Evolutionary conservation across 2,329 filamentous ascomycete species (phyloP).

Genomic region (Fusarium sacchari): DNA sequence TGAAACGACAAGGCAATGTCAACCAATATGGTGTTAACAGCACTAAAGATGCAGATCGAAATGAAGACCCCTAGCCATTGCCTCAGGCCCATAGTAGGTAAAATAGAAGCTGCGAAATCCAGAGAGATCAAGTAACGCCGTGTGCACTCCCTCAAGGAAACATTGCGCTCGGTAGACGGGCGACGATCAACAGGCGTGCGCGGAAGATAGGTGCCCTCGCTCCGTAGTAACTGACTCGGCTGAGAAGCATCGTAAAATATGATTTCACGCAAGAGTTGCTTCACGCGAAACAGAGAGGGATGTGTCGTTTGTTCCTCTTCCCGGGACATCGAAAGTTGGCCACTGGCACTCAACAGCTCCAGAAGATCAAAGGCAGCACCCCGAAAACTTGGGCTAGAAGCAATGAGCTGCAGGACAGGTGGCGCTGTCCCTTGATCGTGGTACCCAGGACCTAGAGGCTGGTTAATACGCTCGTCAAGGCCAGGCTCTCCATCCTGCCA

Average conservation of each 20-base stretch:
- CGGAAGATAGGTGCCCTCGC: constrained; percentile 28
- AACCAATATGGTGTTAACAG: constrained; percentile 62
- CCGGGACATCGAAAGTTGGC: constrained; percentile 59
- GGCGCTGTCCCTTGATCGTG: constrained; percentile 53
- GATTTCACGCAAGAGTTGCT: constrained; percentile 64
- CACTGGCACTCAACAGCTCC: constrained; percentile 62
- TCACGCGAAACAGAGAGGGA: constrained; percentile 63
- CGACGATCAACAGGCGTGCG: constrained; percentile 55
- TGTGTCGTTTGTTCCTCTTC: constrained; percentile 59
- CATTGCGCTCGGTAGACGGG: constrained; percentile 57
- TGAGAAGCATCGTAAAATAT: constrained; percentile 65
- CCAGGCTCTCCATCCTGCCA: constrained; percentile 62
- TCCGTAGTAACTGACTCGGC: constrained; percentile 54
- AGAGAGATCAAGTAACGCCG: constrained; percentile 63
- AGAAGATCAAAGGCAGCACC: constrained; percentile 62
- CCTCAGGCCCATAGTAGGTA: constrained; percentile 52
- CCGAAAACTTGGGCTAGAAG: constrained; percentile 62
- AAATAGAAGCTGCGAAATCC: constrained; percentile 56
- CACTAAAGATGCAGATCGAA: constrained; percentile 68
- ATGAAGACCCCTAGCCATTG: constrained; percentile 64
- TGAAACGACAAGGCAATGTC: constrained; percentile 50
- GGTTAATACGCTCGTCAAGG: constrained; percentile 37
- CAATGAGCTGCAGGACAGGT: constrained; percentile 61
- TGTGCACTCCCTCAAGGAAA: constrained; percentile 61
- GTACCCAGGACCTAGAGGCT: constrained; percentile 9